phyloP scores from a whole-genome alignment of 192 early-diverging fungal species.

The Podila clonocystis region DNA sequence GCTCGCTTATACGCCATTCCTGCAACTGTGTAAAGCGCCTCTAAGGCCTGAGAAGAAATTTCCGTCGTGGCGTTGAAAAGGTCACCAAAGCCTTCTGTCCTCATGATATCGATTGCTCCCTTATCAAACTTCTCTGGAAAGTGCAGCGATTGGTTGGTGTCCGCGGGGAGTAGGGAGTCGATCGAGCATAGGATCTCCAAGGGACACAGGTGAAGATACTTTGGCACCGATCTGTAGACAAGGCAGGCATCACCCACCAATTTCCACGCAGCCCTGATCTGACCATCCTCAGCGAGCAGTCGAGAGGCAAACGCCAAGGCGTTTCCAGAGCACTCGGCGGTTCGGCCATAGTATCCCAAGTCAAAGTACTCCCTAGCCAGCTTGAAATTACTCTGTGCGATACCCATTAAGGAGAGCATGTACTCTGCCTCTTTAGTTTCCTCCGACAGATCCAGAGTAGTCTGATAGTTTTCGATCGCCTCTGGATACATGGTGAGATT shows the following conservation, averaged over 20 bases:
- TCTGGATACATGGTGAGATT: conserved; percentile 60
- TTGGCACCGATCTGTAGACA: conserved; percentile 55
- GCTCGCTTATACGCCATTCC: conserved; percentile 63
- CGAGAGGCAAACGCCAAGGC: conserved; percentile 52
- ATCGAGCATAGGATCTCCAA: conserved; percentile 28
- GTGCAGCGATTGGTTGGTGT: conserved; percentile 52
- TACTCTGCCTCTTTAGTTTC: conserved; percentile 47
- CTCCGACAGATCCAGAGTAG: conserved; percentile 46
- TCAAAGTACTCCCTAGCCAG: conserved; percentile 61
- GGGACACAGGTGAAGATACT: conserved; percentile 54
- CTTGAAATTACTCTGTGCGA: conserved; percentile 59
- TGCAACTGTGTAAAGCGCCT: conserved; percentile 58
- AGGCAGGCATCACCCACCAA: conserved; percentile 66
- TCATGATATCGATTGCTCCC: not conserved
- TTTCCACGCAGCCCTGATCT: conserved; percentile 68
- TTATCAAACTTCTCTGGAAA: conserved; percentile 48
- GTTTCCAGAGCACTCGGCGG: conserved; percentile 60
- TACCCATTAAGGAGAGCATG: conserved; percentile 60
- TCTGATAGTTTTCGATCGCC: conserved; percentile 59
- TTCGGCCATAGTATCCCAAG: conserved; percentile 74
- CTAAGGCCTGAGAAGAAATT: conserved; percentile 37
- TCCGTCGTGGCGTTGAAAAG: conserved; percentile 43
- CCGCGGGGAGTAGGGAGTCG: conserved; percentile 11
- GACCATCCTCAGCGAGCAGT: conserved; percentile 21
- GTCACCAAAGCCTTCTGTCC: not conserved